Evolutionary conservation across 2,329 filamentous ascomycete species (phyloP), one percentile per base, ranked within the genome.

Genomic region (Coccinonectria pachysandricola): DNA sequence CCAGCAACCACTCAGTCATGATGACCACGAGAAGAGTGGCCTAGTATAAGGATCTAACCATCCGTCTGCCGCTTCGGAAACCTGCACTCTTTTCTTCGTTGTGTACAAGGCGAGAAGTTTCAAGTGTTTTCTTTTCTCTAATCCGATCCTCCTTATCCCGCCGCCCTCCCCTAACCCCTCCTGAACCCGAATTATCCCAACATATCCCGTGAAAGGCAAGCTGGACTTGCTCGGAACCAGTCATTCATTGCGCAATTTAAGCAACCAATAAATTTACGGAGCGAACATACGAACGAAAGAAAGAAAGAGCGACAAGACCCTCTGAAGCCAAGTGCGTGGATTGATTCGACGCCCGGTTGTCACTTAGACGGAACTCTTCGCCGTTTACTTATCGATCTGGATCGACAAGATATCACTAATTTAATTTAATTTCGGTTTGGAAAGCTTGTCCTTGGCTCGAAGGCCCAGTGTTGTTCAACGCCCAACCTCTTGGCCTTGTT

Each of bases 1-100:
- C 37, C 35, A 43, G 35, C 33, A 45, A 36, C 42, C 44, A 39
- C 46, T 43, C 44, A 39, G 34, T 33, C 21, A 34, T 32, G 40
- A 39, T 38, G 62, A 60, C 44, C 58, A 43, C 51, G 44, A 51
- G 47, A 46, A 49, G 49, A 47, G 49, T 56, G 60, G 56, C 63
- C 59, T 63, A 58, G 68, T 72, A 72, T 72, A 72, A 71, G 66
- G 56, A 64, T 62, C 63, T 61, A 56, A 55, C 54, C 57, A 53
- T 60, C 55, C 57, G 57, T 53, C 51, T 49, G 46, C 49, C 42
- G 41, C 46, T 37, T 32, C 47, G 35, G 46, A 52, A 54, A 55
- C 59, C 56, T 55, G 49, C 50, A 51, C 51, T 56, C 46, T 54
- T 54, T 53, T 46, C 47, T 43, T 50, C 43, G 37, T 45, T 41